Percentiles rank a stretch among this genome's conserved stretches.
Evolutionary conservation across 352 stramenopile species (phyloP).

Genomic region (Elongisporangium anandrum): DNA sequence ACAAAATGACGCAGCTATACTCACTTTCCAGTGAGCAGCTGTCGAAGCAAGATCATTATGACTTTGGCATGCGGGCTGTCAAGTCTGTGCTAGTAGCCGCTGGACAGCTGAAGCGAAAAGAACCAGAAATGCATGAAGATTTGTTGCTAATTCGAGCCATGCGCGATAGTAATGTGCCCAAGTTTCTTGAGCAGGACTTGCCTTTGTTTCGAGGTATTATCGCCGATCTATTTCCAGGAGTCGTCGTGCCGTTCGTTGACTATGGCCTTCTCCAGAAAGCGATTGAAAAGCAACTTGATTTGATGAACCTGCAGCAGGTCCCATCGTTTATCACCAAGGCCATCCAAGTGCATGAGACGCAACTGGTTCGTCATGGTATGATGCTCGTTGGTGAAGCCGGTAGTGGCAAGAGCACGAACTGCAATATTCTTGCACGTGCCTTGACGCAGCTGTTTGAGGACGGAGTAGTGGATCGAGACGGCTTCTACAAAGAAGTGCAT

Average conservation of each 20-base stretch:
- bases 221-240: constrained; percentile 91
- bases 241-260: constrained; percentile 92
- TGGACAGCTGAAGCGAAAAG: constrained; percentile 92
- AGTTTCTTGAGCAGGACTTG: constrained; percentile 94
- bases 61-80: constrained; percentile 92
- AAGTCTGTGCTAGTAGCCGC: constrained; percentile 94
- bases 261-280: constrained; percentile 90
- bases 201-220: constrained; percentile 94
- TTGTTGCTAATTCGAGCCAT: constrained; percentile 94
- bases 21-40: constrained; percentile 91
- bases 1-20: constrained; percentile 95
- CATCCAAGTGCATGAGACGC: constrained; percentile 89
- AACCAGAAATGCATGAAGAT: constrained; percentile 93
- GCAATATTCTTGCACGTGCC: constrained; percentile 65
- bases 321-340: constrained; percentile 83
- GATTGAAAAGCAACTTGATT: constrained; percentile 77
- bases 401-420: constrained; percentile 87
- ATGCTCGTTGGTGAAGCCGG: constrained; percentile 93
- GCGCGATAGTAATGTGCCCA: constrained; percentile 94
- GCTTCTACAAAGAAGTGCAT: constrained; percentile 87
- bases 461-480: constrained; percentile 76
- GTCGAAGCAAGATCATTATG: constrained; percentile 94
- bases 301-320: constrained; percentile 78
- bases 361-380: constrained; percentile 91
- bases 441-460: constrained; percentile 75